Percentiles rank a stretch among this genome's conserved stretches.
Evolutionary conservation across 2,329 filamentous ascomycete species (phyloP).

Genomic region (Gnomoniopsis sp.): DNA sequence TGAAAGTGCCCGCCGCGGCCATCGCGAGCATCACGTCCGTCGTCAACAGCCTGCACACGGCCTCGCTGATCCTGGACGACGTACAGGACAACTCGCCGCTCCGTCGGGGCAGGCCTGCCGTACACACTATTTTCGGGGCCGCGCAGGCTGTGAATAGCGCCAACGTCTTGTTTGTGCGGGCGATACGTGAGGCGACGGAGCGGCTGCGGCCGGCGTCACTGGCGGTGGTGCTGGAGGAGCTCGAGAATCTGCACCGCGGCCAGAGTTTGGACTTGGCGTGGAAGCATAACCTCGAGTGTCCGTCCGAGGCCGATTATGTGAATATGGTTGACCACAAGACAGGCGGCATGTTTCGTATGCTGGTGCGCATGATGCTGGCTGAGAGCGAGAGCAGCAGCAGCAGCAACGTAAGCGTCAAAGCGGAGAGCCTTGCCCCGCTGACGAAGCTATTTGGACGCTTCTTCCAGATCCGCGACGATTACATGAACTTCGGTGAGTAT

Average conservation of each 20-base stretch:
- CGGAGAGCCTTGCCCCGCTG: background rate
- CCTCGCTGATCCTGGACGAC: conserved; percentile 2
- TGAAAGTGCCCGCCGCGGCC: background rate
- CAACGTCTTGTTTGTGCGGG: background rate
- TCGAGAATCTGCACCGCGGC: conserved; percentile 20
- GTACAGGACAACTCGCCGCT: background rate
- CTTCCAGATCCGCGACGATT: conserved; percentile 4
- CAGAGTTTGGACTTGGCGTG: conserved; percentile 26
- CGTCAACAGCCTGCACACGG: background rate
- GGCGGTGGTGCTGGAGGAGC: conserved; percentile 3
- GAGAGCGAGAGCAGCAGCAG: background rate
- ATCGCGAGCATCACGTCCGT: background rate
- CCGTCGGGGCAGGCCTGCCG: background rate
- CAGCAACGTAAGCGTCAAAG: background rate
- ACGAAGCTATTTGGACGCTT: background rate
- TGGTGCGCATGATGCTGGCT: background rate
- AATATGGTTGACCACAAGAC: conserved; percentile 22
- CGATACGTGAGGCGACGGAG: background rate
- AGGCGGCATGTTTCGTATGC: background rate
- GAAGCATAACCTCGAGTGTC: conserved; percentile 18
- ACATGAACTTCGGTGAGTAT: background rate
- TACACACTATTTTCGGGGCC: background rate
- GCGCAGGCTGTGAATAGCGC: conserved; percentile 2
- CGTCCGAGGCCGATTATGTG: conserved; percentile 22
- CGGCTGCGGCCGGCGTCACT: background rate